Percentiles rank a stretch among this genome's conserved stretches.
Conservation (phyloP, 768 basidiomycete species). For the Russula olivacea region DNA sequence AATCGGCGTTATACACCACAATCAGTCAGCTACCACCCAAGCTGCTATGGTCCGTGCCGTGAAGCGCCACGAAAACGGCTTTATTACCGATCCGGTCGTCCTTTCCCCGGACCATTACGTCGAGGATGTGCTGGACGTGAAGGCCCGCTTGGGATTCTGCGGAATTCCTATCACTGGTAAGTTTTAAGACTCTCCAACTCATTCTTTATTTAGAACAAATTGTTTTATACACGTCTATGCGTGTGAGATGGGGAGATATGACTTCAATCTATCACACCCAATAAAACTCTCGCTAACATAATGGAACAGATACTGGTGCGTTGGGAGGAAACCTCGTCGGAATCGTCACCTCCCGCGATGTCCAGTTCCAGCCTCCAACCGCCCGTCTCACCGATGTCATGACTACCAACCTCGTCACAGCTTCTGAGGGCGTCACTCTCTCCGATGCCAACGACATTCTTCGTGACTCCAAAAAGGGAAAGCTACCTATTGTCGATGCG, state of each 20-base stretch:
- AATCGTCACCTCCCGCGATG: constrained; percentile 93
- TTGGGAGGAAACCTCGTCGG: constrained; percentile 91
- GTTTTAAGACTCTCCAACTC: constrained; percentile 33
- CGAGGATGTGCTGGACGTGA: constrained; percentile 89
- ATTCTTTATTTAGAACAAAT: constrained; percentile 38
- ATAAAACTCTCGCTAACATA: constrained; percentile 27
- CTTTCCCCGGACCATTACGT: constrained; percentile 72
- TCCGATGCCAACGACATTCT: constrained; percentile 90
- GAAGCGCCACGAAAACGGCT: constrained; percentile 98
- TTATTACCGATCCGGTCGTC: constrained; percentile 92
- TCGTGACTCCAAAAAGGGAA: constrained; percentile 95
- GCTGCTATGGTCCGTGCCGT: constrained; percentile 97
- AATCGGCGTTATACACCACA: constrained; percentile 98
- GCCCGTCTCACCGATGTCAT: constrained; percentile 76
- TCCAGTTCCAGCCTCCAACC: constrained; percentile 77
- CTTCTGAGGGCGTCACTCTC: constrained; percentile 82
- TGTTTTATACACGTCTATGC: constrained; percentile 50
- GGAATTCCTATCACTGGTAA: constrained; percentile 96
- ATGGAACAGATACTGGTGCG: constrained; percentile 64
- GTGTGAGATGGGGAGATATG: constrained; percentile 68
- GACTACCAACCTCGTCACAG: constrained; percentile 85
- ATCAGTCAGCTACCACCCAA: constrained; percentile 76
- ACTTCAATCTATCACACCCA: constrained; percentile 17
- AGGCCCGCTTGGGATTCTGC: constrained; percentile 86
- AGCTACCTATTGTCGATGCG: constrained; percentile 77